Evolutionary conservation across 768 basidiomycete species (phyloP), one percentile per base, ranked within the genome.

Genomic region (Russula foetens): DNA sequence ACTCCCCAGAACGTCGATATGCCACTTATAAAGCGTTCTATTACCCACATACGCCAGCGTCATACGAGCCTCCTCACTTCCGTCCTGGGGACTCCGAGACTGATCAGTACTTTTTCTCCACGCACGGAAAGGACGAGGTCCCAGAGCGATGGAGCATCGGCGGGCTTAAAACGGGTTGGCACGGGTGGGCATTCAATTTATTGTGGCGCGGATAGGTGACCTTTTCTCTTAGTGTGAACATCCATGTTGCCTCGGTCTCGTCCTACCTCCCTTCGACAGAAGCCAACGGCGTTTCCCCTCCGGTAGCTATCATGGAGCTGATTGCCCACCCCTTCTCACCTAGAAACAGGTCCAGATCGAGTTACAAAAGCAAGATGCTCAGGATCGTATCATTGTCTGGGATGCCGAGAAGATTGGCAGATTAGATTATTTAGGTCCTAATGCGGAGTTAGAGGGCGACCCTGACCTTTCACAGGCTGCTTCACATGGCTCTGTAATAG

Each of bases 11-110:
- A 67, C 85, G 84, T 49, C 86, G 92, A 35, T 94, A 79, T 67
- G 89, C 91, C n/a, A 90, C 86, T 23, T 90, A 94, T 76, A 94
- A 95, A 69, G 72, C 91, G 12, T 91, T 87, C 69, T 94, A 92
- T 70, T 87, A 86, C 15, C 84, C 90, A 49, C 77, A 82, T 23
- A 85, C 90, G 14, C 92, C 92, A 0, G 74, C 77, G 9, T 85
- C 92, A 53, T 95, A 95, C 67, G 88, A 95, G 69, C 92, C 92
- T 6, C 88, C 88, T 0, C 75, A 85, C 70, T 93, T 93, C 68
- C 79, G 81, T 58, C 73, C 86, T 5, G 90, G 84, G 0, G 89
- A 93, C 67, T 73, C 74, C 6, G 77, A 84, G n/a, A 81, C 80
- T 62, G 84, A 91, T 69, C 87, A 76, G 59, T 91, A 87, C 83